phyloP scores from a whole-genome alignment of 169 alveolate genomes.

The Neospora caninum region DNA sequence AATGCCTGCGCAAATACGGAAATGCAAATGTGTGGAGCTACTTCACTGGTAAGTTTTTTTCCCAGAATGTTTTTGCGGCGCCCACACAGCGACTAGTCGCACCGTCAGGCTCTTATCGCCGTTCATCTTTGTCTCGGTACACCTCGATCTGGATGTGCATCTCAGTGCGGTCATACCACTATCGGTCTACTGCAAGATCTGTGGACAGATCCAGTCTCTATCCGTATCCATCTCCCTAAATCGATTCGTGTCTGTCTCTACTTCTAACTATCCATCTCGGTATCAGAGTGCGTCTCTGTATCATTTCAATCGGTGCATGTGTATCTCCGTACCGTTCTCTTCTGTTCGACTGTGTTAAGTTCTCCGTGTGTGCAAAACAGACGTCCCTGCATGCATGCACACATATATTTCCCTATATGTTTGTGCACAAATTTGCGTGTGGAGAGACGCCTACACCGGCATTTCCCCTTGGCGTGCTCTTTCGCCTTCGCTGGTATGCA shows the following conservation, averaged over 20 bases:
- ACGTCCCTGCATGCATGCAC: background rate
- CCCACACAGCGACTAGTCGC: background rate
- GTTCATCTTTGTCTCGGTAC: background rate
- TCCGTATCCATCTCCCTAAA: background rate
- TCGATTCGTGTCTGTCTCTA: background rate
- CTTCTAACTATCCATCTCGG: background rate
- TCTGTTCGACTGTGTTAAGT: background rate
- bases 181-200: background rate
- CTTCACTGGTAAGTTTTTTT: slow-evolving; percentile 64
- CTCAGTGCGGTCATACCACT: too few species aligned
- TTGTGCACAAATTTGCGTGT: background rate
- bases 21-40: slow-evolving; percentile 74
- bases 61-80: background rate
- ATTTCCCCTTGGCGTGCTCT: too few species aligned
- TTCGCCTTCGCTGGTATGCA: too few species aligned
- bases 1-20: slow-evolving; percentile 98
- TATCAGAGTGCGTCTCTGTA: too few species aligned
- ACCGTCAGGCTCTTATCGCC: background rate
- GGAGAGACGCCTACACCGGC: too few species aligned
- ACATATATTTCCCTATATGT: background rate
- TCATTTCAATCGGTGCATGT: too few species aligned
- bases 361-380: too few species aligned
- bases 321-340: too few species aligned
- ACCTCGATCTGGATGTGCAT: too few species aligned
- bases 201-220: background rate